Evolutionary conservation across 768 basidiomycete genomes (phyloP), one percentile per base, ranked within the genome.

Genomic region (Tulasnella sp.): DNA sequence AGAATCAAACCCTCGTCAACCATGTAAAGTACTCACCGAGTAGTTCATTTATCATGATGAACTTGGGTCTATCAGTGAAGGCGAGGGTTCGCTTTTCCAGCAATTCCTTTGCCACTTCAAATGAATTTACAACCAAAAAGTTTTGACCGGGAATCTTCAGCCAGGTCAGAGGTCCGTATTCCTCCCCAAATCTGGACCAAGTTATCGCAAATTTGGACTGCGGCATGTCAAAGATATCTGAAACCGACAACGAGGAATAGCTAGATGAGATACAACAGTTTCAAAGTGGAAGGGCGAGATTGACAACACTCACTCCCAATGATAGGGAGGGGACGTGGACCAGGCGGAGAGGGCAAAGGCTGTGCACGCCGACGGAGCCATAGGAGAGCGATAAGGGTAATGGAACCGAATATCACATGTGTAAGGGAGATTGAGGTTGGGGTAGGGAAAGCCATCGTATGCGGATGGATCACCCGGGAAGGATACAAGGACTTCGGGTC

Each of bases 101-200:
- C 17, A 72, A 14, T 0, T 72, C 71, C 22, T 39, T 49, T 19
- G 71, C 25, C 17, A 25, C 71, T 25, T 72, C 71, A 15, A 45
- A 17, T 1, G 71, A 45, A 40, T 72, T 72, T 17, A 72, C n/a
- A 12, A 72, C 29, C n/a, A 72, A 19, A 31, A 72, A 29, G 22
- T 40, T 40, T 52, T 72, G 71, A 1, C 71, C 71, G 2, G 71
- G 40, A 40, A 72, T 52, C n/a, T 22, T 64, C 2, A 64, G 58
- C 58, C 49, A 72, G 38, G 71, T 72, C n/a, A 52, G 17, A 11
- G 71, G 71, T 2, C 71, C 71, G 71, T 72, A 72, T 31, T 72
- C 15, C 19, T 45, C 14, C 17, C 38, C 71, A 15, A 17, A 52
- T n/a, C 49, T 34, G 5, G 42, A n/a, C 15, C 7, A 72, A 0